Conservation (phyloP, 2,329 filamentous ascomycete genomes). For the Venturiaceae sp. region DNA sequence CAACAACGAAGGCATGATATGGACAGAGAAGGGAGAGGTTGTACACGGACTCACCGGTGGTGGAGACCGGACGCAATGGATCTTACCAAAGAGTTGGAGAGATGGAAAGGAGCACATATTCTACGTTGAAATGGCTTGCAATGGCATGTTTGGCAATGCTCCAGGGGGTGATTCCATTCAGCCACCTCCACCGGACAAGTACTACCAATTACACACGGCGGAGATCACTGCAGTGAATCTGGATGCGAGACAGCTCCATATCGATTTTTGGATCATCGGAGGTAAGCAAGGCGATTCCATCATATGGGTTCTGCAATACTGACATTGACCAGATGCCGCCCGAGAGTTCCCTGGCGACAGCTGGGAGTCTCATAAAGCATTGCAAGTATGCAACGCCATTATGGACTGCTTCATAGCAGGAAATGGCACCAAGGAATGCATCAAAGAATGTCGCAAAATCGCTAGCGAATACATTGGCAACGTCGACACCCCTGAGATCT, state of each 20-base stretch:
- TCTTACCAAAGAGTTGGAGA: slow-evolving; percentile 70
- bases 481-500: slow-evolving; percentile 76
- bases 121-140: slow-evolving; percentile 98
- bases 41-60: slow-evolving; percentile 87
- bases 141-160: slow-evolving; percentile 95
- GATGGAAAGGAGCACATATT: slow-evolving; percentile 82
- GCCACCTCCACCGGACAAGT: slow-evolving; percentile 76
- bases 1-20: slow-evolving; percentile 89
- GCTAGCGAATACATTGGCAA: slow-evolving; percentile 75
- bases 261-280: slow-evolving; percentile 92
- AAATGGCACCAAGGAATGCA: slow-evolving; percentile 60
- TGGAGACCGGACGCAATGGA: slow-evolving; percentile 84
- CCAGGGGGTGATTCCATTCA: slow-evolving; percentile 77
- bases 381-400: slow-evolving; percentile 75
- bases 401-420: slow-evolving; percentile 84
- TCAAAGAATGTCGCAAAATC: slow-evolving; percentile 71
- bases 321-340: slow-evolving; percentile 57
- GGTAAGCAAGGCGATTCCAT: slow-evolving; percentile 19
- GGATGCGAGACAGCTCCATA: slow-evolving; percentile 69
- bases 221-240: slow-evolving; percentile 86
- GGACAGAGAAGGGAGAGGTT: slow-evolving; percentile 81
- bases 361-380: slow-evolving; percentile 79
- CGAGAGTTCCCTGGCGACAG: slow-evolving; percentile 82
- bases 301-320: not conserved
- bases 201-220: slow-evolving; percentile 65